Evolutionary conservation across 768 basidiomycete species (phyloP), one percentile per base, ranked within the genome.

Genomic region (Auriscalpium orientale): DNA sequence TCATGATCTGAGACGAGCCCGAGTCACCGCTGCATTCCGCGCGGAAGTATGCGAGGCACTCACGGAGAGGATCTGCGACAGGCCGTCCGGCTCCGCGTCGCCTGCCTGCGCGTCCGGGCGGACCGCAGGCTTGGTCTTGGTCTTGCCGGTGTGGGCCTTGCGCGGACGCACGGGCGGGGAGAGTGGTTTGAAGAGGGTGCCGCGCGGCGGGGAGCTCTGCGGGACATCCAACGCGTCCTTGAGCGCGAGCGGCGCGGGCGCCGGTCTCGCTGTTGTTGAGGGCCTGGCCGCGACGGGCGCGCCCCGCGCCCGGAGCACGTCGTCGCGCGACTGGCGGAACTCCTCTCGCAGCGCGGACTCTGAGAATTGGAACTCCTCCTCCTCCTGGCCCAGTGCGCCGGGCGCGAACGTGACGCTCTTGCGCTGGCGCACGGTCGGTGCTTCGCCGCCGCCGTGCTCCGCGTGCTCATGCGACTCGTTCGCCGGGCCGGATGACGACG

Each of bases 321-420:
- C 28, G 28, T 28, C 28, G 28, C 28, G 28, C 5, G 28, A 28
- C 28, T 28, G 28, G 28, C 28, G 28, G 28, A 28, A 28, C 28
- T 28, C 28, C 13, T 43, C 18, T 13, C 40, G 13, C 40, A 18
- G 40, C 40, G 40, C 40, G 15, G 40, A 43, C 40, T 43, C 40
- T 18, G 40, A 13, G 18, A 43, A 18, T 13, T 8, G 51, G 4
- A 16, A 35, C 22, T 49, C 43, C 18, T 33, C 18, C 4, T 4
- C 50, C 18, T 38, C 34, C 10, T 36, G 44, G 1, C 4, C 43
- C 16, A 35, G 47, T 21, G 43, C 22, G 16, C 43, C 48, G 8
- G 28, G 46, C 8, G 59, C 59, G 36, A 60, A 60, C 38, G 57
- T 60, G 46, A 60, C 59, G 37, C 35, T 59, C 46, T 60, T 60